Percentiles rank a stretch among this genome's conserved stretches.
phyloP scores from a whole-genome alignment of 139 green algal species.

The Parachlorella kessleri region DNA sequence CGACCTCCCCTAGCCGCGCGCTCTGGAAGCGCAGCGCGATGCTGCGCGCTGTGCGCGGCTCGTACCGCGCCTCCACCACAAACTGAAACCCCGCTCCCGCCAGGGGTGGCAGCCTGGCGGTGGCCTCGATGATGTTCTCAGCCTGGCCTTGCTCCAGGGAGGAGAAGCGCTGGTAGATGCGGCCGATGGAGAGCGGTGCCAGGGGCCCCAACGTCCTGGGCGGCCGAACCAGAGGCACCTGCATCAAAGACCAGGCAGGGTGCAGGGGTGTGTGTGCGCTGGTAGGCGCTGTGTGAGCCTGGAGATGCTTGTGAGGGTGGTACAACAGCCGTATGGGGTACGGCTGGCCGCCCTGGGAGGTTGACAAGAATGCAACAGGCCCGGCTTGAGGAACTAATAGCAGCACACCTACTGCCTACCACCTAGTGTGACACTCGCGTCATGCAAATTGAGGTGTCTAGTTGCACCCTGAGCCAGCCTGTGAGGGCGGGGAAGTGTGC shows the following conservation, averaged over 20 bases:
- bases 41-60: constrained; percentile 30
- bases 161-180: constrained; percentile 47
- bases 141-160: constrained; percentile 30
- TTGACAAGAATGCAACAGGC: too few species aligned
- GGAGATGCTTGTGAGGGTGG: too few species aligned
- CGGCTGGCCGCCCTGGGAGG: too few species aligned
- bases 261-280: neutral
- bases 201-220: neutral
- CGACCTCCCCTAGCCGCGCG: constrained; percentile 39
- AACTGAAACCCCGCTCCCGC: constrained; percentile 15
- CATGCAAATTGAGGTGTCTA: too few species aligned
- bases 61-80: constrained; percentile 45
- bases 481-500: too few species aligned
- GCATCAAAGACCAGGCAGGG: neutral
- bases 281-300: too few species aligned
- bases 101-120: constrained; percentile 16
- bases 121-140: constrained; percentile 57
- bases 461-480: too few species aligned
- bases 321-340: too few species aligned
- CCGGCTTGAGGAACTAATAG: too few species aligned
- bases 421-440: too few species aligned
- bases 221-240: neutral
- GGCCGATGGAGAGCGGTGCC: constrained; percentile 10
- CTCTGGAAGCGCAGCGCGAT: constrained; percentile 45
- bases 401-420: too few species aligned